Base-by-base conservation (phyloP, 129 eudicot species). In the Helianthus annuus region DNA sequence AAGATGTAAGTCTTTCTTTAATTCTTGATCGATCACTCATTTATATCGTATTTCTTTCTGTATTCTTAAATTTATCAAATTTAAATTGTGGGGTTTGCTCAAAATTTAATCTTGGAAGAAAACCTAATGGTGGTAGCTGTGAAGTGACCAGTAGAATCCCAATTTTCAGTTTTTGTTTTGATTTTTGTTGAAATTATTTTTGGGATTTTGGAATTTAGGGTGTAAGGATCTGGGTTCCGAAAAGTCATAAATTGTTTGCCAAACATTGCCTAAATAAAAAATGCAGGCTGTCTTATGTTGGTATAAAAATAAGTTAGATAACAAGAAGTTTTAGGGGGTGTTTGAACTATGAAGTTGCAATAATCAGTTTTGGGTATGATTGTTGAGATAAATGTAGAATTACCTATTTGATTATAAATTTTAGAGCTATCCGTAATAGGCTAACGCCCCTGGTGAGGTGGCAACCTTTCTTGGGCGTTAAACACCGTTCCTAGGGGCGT, bases 1-100 rank as follows among this genome's bases (percentile, higher is more conserved):
- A 82, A 67, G 72, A 75, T 70, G 87, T 79, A 75, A 66, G 38
- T 16, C 49, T 60, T 7, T 14, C 19, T 4, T 9, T 66, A 10
- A 51, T 58, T 60, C 4, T 34, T 49, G 0, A 64, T 8, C 54
- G 12, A 53, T 76, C 14, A 42, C 36, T 24, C 48, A 2, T 45
- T 67, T 45, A 8, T 9, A 17, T 38, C 68, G 24, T 29, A 14
- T 61, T 69, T 51, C 7, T 55, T 70, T 54, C 48, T 63, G 32
- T 24, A 34, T 61, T 29, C 38, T 15, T 24, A 5, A 62, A 24
- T 55, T 27, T 36, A 16, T 63, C 4, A 29, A 39, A 49, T 15
- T 19, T 34, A n/a, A 7, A 29, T 73, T 5, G 4, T 56, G 14
- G 52, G 67, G 49, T 60, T 49, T 44, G 46, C 55, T 76, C 48